Evolutionary conservation across 2,329 filamentous ascomycete genomes (phyloP).

Genomic region (Penicillium sp.): DNA sequence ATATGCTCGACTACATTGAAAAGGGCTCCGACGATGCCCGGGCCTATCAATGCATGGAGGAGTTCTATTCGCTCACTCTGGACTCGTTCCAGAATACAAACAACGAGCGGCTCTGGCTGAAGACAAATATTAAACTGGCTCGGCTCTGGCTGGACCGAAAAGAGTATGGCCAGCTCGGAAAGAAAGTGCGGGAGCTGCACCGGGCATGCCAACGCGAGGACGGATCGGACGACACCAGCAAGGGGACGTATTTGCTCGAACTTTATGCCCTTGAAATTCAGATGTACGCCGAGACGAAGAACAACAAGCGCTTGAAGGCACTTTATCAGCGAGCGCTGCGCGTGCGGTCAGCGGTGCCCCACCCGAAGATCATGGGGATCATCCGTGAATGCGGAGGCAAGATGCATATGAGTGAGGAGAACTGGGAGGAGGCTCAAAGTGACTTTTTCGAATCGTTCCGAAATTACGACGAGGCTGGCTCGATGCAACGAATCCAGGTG

Average conservation of each 20-base stretch:
- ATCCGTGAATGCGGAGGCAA: conserved; percentile 98
- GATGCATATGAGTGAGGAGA: conserved; percentile 99
- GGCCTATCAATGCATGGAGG: conserved; percentile 78
- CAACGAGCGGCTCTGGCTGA: conserved; percentile 94
- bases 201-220: conserved; percentile 82
- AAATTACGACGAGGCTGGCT: conserved; percentile 97
- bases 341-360: conserved; percentile 93
- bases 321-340: conserved; percentile 87
- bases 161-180: conserved; percentile 73
- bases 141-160: conserved; percentile 88
- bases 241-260: conserved; percentile 93
- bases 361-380: conserved; percentile 98
- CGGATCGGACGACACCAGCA: conserved; percentile 77
- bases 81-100: conserved; percentile 95
- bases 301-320: conserved; percentile 93
- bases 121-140: conserved; percentile 95
- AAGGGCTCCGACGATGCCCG: conserved; percentile 73
- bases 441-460: conserved; percentile 99
- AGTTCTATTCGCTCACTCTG: conserved; percentile 90
- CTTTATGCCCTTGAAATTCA: conserved; percentile 97
- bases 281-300: conserved; percentile 94
- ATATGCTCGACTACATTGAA: conserved; percentile 97
- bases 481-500: conserved; percentile 91
- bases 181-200: conserved; percentile 84
- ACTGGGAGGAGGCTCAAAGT: conserved; percentile 94